Base-by-base conservation (phyloP, 345 rosid genomes). In the Diplotaxis tenuifolia region DNA sequence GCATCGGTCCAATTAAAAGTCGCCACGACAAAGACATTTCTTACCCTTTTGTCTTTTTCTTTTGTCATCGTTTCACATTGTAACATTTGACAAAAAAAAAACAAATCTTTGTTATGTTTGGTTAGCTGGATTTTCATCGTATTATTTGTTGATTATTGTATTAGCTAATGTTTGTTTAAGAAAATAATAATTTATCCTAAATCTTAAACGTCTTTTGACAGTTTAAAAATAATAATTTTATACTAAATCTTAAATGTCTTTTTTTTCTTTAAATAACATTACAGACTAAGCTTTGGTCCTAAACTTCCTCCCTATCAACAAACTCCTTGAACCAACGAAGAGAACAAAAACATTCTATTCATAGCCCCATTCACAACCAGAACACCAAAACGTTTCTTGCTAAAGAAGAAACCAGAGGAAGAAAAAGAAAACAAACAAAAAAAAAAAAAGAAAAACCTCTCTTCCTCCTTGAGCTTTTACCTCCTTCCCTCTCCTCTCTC, bases 391-490 rank as follows among this genome's bases (percentile, higher is more conserved):
- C 3, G n/a, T 65, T 76, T 20, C 75, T 76, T 76, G 72, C 80
- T 76, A 58, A 76, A 71, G 76, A 76, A 76, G 80, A 76, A 76
- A 76, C 62, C 68, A 70, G 61, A 76, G 61, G 67, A 76, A 42
- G 67, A 64, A 70, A 5, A 52, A 29, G 73, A 63, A 76, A 70
- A 52, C 47, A 50, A 19, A 61, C 0, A 45, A n/a, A 45, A 49
- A 72, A 4, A 29, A 29, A 9, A 68, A 60, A 38, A 38, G 47
- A 38, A 38, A 42, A 42, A 42, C 50, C 62, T 58, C 62, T 42
- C 49, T 42, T 42, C 49, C 49, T 42, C 49, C 49, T 42, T 42
- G 49, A 42, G 49, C 49, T 42, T 42, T 42, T 14, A 42, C 49
- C 66, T 77, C 80, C 62, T 71, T 81, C 53, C 72, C 61, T 56